A percentile compares a stretch with the other conserved stretches of the same genome.
Conservation (phyloP, 2,329 filamentous ascomycete genomes). For the Diaporthe sp. region DNA sequence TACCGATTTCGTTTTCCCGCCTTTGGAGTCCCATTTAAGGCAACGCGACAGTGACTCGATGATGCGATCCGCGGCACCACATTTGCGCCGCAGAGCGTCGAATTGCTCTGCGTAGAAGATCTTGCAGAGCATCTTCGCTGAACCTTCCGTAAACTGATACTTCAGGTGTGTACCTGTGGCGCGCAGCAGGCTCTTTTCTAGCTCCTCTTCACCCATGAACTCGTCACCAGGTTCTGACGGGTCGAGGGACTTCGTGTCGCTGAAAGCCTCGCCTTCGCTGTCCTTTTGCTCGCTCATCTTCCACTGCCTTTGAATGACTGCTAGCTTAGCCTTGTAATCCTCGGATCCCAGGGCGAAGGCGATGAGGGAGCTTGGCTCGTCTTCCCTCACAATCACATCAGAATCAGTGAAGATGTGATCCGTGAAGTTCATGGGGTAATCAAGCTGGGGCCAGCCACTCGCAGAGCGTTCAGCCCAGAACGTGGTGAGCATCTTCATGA, state of each 20-base stretch:
- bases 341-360: constrained; percentile 91
- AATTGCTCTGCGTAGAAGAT: constrained; percentile 99
- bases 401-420: constrained; percentile 98
- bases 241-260: constrained; percentile 50
- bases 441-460: constrained; percentile 91
- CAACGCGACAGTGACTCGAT: constrained; percentile 96
- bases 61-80: constrained; percentile 92
- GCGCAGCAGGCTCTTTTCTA: constrained; percentile 88
- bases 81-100: constrained; percentile 92
- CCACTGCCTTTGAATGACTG: constrained; percentile 71
- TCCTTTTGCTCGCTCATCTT: constrained; percentile 58
- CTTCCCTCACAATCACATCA: constrained; percentile 96
- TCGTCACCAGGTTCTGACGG: constrained; percentile 55
- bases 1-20: constrained; percentile 96
- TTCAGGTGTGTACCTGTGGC: constrained; percentile 93
- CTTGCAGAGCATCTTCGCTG: constrained; percentile 97
- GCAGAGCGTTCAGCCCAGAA: constrained; percentile 99
- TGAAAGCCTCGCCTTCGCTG: constrained; percentile 48
- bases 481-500: constrained; percentile 96
- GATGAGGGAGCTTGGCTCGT: constrained; percentile 96
- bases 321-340: constrained; percentile 87
- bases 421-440: constrained; percentile 88
- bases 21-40: constrained; percentile 97
- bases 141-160: constrained; percentile 94
- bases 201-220: constrained; percentile 74